Evolutionary conservation across 352 stramenopile species (phyloP).

Genomic region (Globisporangium carolinianum): DNA sequence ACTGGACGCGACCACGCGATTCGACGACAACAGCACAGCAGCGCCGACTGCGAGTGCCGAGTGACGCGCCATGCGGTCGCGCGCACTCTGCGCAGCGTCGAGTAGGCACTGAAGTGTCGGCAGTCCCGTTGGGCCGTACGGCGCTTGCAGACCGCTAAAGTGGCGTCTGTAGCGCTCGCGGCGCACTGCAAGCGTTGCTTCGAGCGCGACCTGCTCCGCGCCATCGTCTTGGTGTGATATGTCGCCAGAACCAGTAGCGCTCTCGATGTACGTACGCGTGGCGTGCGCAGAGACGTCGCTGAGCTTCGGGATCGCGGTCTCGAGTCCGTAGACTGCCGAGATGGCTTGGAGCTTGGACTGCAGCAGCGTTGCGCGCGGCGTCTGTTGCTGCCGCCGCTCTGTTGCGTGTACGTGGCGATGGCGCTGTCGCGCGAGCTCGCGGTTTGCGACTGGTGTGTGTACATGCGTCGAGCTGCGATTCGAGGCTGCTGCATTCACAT

Average conservation of each 20-base stretch:
- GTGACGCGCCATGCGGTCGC: slow-evolving; percentile 18
- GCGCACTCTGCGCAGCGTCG: slow-evolving; percentile 34
- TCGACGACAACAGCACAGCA: slow-evolving; percentile 35
- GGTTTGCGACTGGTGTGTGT: neutral
- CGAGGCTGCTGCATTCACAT: too few relatives aligned
- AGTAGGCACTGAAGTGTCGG: slow-evolving; percentile 46
- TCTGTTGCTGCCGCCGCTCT: neutral
- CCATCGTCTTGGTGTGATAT: too few relatives aligned
- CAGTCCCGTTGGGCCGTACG: slow-evolving; percentile 19
- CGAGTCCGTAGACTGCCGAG: slow-evolving; percentile 27
- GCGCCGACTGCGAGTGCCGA: slow-evolving; percentile 35
- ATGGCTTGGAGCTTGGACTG: slow-evolving; percentile 23
- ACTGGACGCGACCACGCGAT: slow-evolving; percentile 34
- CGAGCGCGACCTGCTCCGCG: slow-evolving; percentile 6
- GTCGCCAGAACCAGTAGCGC: neutral
- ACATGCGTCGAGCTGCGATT: too few relatives aligned
- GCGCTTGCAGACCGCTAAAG: slow-evolving; percentile 28
- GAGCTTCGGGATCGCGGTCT: slow-evolving; percentile 16
- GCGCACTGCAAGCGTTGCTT: slow-evolving; percentile 29
- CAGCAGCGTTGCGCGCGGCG: slow-evolving; percentile 13
- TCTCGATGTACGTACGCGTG: slow-evolving; percentile 2
- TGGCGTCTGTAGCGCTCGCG: slow-evolving; percentile 43
- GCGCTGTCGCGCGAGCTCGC: slow-evolving; percentile 11
- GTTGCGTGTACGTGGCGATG: slow-evolving; percentile 19
- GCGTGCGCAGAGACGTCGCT: slow-evolving; percentile 14